Evolutionary conservation across 345 rosid species (phyloP), one percentile per base, ranked within the genome.

Genomic region (Bruguiera sexangula): DNA sequence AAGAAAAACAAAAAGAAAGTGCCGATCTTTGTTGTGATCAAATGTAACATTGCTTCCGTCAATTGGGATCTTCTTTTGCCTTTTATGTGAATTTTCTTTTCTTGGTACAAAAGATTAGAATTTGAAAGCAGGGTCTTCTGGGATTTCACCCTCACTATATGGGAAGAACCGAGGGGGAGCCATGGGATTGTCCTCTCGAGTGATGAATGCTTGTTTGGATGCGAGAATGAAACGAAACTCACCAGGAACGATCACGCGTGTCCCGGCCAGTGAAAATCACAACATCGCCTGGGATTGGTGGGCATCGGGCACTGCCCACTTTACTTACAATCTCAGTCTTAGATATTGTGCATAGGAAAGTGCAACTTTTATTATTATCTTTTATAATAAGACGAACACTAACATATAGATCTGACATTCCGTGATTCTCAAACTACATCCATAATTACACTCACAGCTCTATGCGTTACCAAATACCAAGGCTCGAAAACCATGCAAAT

Each of bases 361-460:
- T 1, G 30, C 10, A 55, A 9, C 10, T 9, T 9, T 39, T 55
- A 36, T 4, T 8, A 51, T 52, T 27, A 3, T 27, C 2, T 39
- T 9, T 43, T 43, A 43, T 15, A 13, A 43, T 13, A 43, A 53
- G 32, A n/a, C 19, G 32, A 22, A 24, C 21, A 4, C 19, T 13
- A 4, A 10, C 21, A 20, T 21, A 22, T 62, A 78, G 81, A 84
- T 84, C 83, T 81, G 82, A 85, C 91, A 85, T 85, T 82, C 91
- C 88, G 86, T 87, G 81, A 80, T 77, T 69, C 79, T 68, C 75
- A 87, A 81, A 82, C 87, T 46, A 75, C 46, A 34, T 70, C 48
- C 65, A 61, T 67, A 21, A 65, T 54, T 50, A 24, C 62, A 32
- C 62, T 46, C 60, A 48, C 59, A 11, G 58, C 61, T 52, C 63